Evolutionary conservation across 2,329 filamentous ascomycete genomes (phyloP).

Genomic region (Fusarium paranaense): DNA sequence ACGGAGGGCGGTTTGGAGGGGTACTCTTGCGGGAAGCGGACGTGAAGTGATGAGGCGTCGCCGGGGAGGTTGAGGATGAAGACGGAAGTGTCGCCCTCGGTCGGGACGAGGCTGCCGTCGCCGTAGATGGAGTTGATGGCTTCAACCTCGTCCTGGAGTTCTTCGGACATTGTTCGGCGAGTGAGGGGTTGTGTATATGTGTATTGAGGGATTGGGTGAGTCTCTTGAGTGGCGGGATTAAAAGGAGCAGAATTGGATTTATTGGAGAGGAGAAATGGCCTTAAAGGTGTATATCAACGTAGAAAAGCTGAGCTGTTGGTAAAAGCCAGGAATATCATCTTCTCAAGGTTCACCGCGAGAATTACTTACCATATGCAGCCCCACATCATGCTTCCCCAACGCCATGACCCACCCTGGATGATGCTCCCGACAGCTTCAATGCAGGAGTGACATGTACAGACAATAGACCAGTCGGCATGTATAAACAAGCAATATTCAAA

Average conservation of each 20-base stretch:
- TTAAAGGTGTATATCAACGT: neutral
- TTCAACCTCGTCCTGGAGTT: slow-evolving; percentile 79
- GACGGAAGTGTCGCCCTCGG: slow-evolving; percentile 49
- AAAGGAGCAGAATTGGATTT: neutral
- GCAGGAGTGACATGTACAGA: neutral
- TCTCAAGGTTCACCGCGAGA: slow-evolving; percentile 16
- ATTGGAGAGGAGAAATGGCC: neutral
- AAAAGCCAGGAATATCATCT: slow-evolving; percentile 6
- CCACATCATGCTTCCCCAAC: slow-evolving; percentile 32
- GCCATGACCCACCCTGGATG: slow-evolving; percentile 19
- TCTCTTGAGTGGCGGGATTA: neutral
- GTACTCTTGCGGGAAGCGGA: slow-evolving; percentile 80
- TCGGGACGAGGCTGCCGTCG: slow-evolving; percentile 67
- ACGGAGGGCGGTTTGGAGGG: slow-evolving; percentile 79
- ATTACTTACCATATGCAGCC: slow-evolving; percentile 23
- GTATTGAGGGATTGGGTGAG: neutral
- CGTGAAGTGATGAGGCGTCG: slow-evolving; percentile 66
- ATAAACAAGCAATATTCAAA: slow-evolving; percentile 14
- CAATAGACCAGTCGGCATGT: neutral
- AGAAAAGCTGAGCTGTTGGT: neutral
- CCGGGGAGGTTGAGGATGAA: slow-evolving; percentile 77
- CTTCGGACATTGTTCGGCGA: slow-evolving; percentile 61
- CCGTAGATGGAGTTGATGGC: slow-evolving; percentile 89
- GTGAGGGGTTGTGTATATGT: slow-evolving; percentile 11
- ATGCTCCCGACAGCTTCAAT: neutral